Evolutionary conservation across 805 yeast genomes (phyloP).

Genomic region (Saturnispora silvae): DNA sequence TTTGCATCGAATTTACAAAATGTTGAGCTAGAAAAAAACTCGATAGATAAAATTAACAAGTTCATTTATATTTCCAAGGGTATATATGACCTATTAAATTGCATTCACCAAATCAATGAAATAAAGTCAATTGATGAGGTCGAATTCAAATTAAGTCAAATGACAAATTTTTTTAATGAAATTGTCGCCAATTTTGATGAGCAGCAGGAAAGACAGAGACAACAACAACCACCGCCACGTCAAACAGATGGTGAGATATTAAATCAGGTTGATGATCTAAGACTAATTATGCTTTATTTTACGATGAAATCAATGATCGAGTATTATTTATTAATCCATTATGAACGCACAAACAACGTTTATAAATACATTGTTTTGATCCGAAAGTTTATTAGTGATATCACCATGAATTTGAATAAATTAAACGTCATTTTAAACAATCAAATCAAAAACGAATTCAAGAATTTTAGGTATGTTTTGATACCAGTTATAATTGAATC

Average conservation of each 20-base stretch:
- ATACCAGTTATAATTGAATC: slow-evolving; percentile 5
- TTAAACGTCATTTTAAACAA: neutral
- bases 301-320: slow-evolving; percentile 9
- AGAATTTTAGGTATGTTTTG: neutral
- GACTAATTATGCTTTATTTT: slow-evolving; percentile 5
- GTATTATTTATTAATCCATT: slow-evolving; percentile 14
- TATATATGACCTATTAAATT: slow-evolving; percentile 15
- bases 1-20: slow-evolving; percentile 11
- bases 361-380: slow-evolving; percentile 1
- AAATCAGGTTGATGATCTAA: slow-evolving; percentile 7
- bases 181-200: neutral
- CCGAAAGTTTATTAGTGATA: slow-evolving; percentile 1
- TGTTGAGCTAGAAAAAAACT: slow-evolving; percentile 15
- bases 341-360: slow-evolving; percentile 9
- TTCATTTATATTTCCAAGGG: slow-evolving; percentile 13
- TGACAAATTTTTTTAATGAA: slow-evolving; percentile 9
- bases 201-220: neutral
- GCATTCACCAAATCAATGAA: slow-evolving; percentile 14
- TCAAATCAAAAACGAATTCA: neutral
- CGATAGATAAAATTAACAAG: slow-evolving; percentile 14
- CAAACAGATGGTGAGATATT: neutral
- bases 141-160: slow-evolving; percentile 9
- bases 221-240: neutral
- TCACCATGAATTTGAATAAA: neutral
- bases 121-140: slow-evolving; percentile 19